Conservation (phyloP, 2,329 filamentous ascomycete species). For the Pseudomassariella vexata region DNA sequence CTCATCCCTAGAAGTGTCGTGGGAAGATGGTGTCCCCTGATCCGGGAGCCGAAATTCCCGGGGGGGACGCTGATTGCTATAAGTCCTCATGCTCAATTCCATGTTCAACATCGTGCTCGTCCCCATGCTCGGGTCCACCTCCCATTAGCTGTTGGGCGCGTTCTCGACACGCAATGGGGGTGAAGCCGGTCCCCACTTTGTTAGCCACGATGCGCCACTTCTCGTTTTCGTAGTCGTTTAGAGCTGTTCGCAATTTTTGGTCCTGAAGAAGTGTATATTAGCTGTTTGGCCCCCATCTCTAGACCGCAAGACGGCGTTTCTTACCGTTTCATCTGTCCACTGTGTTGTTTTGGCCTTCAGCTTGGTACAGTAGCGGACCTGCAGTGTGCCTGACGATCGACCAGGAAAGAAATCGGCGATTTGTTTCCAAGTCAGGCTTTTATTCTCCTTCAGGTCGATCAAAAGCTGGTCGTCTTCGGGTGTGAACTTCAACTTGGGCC, state of each 20-base stretch:
- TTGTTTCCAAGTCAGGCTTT: slow-evolving; percentile 94
- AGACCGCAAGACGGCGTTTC: too few species aligned
- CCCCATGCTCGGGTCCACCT: slow-evolving; percentile 25
- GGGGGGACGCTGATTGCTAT: slow-evolving; percentile 52
- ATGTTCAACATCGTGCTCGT: slow-evolving; percentile 22
- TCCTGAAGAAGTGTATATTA: slow-evolving; percentile 45
- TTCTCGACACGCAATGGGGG: slow-evolving; percentile 79
- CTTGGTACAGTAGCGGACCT: slow-evolving; percentile 93
- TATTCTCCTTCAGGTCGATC: slow-evolving; percentile 89
- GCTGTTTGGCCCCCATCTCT: too few species aligned
- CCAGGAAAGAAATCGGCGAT: slow-evolving; percentile 95
- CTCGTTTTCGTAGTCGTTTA: slow-evolving; percentile 84
- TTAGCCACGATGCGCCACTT: slow-evolving; percentile 89
- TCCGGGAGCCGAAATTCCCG: slow-evolving; percentile 38
- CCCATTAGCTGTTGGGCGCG: slow-evolving; percentile 60
- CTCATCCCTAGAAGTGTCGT: slow-evolving; percentile 30
- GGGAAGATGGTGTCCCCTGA: slow-evolving; percentile 41
- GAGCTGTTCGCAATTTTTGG: slow-evolving; percentile 67
- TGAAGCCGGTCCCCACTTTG: slow-evolving; percentile 87
- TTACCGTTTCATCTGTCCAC: slow-evolving; percentile 91
- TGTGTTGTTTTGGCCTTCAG: slow-evolving; percentile 88
- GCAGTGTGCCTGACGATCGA: slow-evolving; percentile 80
- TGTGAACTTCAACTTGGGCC: slow-evolving; percentile 90
- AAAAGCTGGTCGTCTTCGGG: slow-evolving; percentile 84
- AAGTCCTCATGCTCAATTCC: slow-evolving; percentile 32